Evolutionary conservation across 2,329 filamentous ascomycete genomes (phyloP), one percentile per base, ranked within the genome.

Genomic region (Tolypocladium sp.): DNA sequence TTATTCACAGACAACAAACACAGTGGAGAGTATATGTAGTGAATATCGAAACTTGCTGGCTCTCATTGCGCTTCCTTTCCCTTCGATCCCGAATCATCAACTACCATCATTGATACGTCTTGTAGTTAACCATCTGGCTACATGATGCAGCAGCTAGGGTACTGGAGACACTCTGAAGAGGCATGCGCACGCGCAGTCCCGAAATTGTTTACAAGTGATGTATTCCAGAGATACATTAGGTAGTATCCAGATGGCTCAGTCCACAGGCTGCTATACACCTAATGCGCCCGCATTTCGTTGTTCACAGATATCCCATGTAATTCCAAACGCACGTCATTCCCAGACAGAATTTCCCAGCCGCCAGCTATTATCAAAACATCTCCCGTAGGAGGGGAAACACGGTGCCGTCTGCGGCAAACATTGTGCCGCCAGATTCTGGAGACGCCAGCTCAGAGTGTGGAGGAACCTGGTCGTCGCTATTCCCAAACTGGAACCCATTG

Each of bases 351-450:
- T 25, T 8, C 9, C 38, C 22, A 42, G 5, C 30, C 3, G 17
- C 4, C 41, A 46, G 41, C 35, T 25, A 1, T 46, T 3, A 33
- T 59, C 49, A 76, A 58, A 74, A 74, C 71, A 76, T 70, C 42
- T 76, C 73, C 51, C 67, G 68, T 17, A 76, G 67, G 27, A 75
- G 72, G 27, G 68, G 60, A 60, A 73, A 76, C 6, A 75, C 70
- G 2, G 72, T 74, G 6, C 68, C 68, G 30, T 72, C 69, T 5
- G 63, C 46, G 10, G 60, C 63, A 56, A 68, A 73, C 58, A 69
- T 61, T 46, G 58, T 56, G 30, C 57, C 56, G 22, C 62, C 58
- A 12, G 67, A 25, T 30, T 69, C 66, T 3, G 68, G 59, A 17
- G 64, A 62, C 30, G 62, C 59, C 57, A 69, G 60, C 49, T 69